Base-by-base conservation (phyloP, 345 rosid species). In the Diplotaxis tenuifolia region DNA sequence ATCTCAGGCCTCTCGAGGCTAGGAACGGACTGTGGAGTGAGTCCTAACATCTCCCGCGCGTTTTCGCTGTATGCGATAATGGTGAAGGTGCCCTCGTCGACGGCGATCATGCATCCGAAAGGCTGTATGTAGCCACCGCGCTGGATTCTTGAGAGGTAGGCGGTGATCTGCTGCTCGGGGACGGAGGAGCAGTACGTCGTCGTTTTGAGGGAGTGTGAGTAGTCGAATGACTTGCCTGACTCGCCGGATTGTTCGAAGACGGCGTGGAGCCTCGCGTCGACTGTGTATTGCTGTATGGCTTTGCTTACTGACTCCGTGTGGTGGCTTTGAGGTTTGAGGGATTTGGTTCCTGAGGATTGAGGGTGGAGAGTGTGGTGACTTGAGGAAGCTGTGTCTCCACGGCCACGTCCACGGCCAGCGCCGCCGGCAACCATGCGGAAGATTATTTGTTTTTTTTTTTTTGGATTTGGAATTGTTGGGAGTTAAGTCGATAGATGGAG, bases 41-140 rank as follows among this genome's bases (percentile, higher is more conserved):
- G 79, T 4, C 92, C 96, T 18, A 92, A 77, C 91, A 95, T 82
- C 72, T 95, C 99, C 25, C 85, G 66, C 1, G 99, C 94, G 82
- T 95, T 95, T 68, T 88, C 91, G 58, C 99, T 92, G 72, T 82
- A 92, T 0, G 86, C 94, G 49, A 89, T 84, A 74, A 95, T 85
- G 12, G 84, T 58, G 68, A 88, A 95, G 16, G 82, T 71, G 8
- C 84, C 69, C 49, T 92, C 98, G 25, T 90, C 96, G 15, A 86
- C 94, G 6, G 98, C 88, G 61, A 92, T 86, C 85, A 84, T 79
- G 74, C 98, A 90, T 9, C 99, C 99, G 36, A 88, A 90, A 8
- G 98, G 97, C 81, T 95, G 99, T 47, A 95, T 87, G 47, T 77
- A 88, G 5, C 97, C 94, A 5, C 99, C 99, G 11, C 99, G 79